Conservation (phyloP, 805 yeast species). For the Sugiyamaella marilandica region DNA sequence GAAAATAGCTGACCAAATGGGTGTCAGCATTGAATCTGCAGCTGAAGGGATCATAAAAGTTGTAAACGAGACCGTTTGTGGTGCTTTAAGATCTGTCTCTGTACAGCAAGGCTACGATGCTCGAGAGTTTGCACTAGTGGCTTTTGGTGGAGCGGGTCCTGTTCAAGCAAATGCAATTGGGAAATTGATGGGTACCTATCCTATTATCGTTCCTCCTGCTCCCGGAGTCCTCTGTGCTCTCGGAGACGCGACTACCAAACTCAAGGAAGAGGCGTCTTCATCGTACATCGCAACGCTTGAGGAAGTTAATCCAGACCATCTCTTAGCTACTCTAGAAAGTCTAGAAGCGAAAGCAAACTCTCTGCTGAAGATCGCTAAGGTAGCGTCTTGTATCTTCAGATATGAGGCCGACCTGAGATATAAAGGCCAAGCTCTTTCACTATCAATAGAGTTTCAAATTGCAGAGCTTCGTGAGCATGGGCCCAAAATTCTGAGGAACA, state of each 20-base stretch:
- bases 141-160: background rate
- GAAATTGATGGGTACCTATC: background rate
- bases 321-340: background rate
- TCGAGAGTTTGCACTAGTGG: background rate
- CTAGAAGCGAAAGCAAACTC: background rate
- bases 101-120: background rate
- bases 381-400: background rate
- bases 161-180: background rate
- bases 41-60: background rate
- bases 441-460: background rate
- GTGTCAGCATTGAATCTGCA: background rate
- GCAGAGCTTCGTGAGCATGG: background rate
- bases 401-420: background rate
- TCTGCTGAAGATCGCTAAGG: background rate
- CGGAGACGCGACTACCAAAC: background rate
- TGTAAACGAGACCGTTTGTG: background rate
- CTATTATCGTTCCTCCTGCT: background rate
- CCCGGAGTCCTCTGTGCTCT: background rate
- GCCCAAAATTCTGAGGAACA: background rate
- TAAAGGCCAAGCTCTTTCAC: background rate
- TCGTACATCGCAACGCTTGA: background rate
- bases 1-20: background rate
- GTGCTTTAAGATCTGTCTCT: background rate
- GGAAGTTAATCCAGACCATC: background rate
- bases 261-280: background rate